These are phyloP conservation scores for Candida mesenterica DNA, from an alignment of 1,139 yeast species.

Conservation along the genomic window DNA sequence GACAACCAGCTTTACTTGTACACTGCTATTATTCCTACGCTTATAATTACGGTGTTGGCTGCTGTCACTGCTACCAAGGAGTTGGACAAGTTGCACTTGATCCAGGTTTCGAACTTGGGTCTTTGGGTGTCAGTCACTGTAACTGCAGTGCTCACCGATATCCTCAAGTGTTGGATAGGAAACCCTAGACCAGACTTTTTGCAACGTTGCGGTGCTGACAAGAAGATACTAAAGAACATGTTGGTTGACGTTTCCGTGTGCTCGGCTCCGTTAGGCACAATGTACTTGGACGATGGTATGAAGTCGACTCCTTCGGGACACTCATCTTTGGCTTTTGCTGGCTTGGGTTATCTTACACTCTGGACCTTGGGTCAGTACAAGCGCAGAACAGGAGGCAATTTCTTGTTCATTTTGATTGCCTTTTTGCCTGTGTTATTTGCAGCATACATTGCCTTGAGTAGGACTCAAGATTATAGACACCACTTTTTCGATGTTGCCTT, in stretches of 20 bases:
- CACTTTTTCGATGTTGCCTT: constrained; percentile 41
- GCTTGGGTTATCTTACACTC: constrained; percentile 54
- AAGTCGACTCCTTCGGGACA: constrained; percentile 85
- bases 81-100: constrained; percentile 15
- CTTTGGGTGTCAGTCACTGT: constrained; percentile 20
- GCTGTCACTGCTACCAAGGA: constrained; percentile 11
- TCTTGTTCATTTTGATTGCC: constrained; percentile 10
- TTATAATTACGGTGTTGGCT: constrained; percentile 13
- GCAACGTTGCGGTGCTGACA: constrained; percentile 20
- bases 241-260: constrained; percentile 27
- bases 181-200: constrained; percentile 28
- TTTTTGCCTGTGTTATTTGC: constrained; percentile 39
- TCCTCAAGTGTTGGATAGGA: constrained; percentile 25
- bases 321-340: constrained; percentile 65
- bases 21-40: constrained; percentile 15
- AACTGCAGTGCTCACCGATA: constrained; percentile 33
- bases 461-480: constrained; percentile 47
- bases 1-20: constrained; percentile 19
- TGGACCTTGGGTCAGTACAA: constrained; percentile 25
- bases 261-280: constrained; percentile 44
- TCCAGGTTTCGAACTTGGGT: constrained; percentile 20
- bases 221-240: constrained; percentile 14
- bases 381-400: constrained; percentile 3
- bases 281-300: constrained; percentile 65
- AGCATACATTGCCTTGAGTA: constrained; percentile 39